A percentile compares a stretch with the other conserved stretches of the same genome.
phyloP scores from a whole-genome alignment of 164 flowering plant species.

The Annona squamosa region DNA sequence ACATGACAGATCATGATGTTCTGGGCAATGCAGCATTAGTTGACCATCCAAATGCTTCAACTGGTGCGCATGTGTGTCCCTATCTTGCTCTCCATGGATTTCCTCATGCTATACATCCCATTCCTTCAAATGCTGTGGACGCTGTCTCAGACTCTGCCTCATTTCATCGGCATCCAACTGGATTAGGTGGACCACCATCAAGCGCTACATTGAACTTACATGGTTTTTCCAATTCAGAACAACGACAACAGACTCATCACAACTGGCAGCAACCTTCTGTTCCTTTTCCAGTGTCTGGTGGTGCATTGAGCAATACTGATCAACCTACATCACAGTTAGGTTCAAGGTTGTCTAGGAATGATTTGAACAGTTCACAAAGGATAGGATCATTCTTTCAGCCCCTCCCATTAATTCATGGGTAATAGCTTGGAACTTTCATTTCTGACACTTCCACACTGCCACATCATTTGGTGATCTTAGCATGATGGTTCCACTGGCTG shows the following conservation, averaged over 20 bases:
- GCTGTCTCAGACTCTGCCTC: not conserved
- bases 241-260: not conserved
- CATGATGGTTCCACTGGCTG: too few relatives aligned
- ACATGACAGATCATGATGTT: slow-evolving; percentile 12
- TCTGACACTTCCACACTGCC: too few relatives aligned
- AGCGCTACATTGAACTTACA: not conserved
- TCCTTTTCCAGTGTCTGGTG: slow-evolving; percentile 2
- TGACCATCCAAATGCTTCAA: slow-evolving; percentile 5
- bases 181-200: not conserved
- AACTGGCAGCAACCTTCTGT: slow-evolving; percentile 9
- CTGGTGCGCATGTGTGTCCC: slow-evolving; percentile 8
- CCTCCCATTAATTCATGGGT: slow-evolving; percentile 11
- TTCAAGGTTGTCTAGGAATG: slow-evolving; percentile 5
- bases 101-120: slow-evolving; percentile 6
- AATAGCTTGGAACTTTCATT: not conserved
- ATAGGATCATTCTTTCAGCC: slow-evolving; percentile 7
- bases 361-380: slow-evolving; percentile 4
- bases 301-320: not conserved
- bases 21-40: slow-evolving; percentile 30
- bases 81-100: slow-evolving; percentile 12
- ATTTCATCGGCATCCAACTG: slow-evolving; percentile 4
- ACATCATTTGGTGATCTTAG: too few relatives aligned
- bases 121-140: not conserved
- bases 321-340: slow-evolving; percentile 4
- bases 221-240: slow-evolving; percentile 8